Conservation (phyloP, 1,284 basidiomycete genomes). For the Acaromyces ingoldii region DNA sequence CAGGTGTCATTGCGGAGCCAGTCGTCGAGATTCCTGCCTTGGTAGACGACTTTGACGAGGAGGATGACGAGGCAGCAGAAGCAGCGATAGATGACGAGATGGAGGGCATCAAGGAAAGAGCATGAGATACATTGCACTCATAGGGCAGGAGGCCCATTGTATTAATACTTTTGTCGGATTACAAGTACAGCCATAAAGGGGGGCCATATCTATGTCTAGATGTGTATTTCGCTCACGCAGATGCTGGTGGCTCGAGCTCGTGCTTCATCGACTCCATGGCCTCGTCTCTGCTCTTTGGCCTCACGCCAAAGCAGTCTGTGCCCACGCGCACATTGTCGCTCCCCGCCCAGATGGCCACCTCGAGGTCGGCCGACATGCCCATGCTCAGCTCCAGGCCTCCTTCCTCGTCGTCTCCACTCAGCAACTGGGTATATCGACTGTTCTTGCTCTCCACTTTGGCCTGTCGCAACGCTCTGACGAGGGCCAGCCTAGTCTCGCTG, state of each 20-base stretch:
- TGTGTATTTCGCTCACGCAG: too few relatives aligned
- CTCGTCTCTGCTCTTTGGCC: constrained; percentile 39
- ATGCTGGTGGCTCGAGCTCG: constrained; percentile 25
- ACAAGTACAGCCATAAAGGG: too few relatives aligned
- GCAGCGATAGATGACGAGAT: too few relatives aligned
- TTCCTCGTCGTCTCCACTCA: constrained; percentile 40
- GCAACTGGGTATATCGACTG: constrained; percentile 17
- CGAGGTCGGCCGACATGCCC: constrained; percentile 97
- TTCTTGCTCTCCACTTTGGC: constrained; percentile 9
- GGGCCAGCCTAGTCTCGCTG: constrained; percentile 60
- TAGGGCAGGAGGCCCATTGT: too few relatives aligned
- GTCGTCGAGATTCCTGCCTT: too few relatives aligned
- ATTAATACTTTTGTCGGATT: too few relatives aligned
- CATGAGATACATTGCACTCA: too few relatives aligned
- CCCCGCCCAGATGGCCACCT: constrained; percentile 74
- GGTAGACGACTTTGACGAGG: too few relatives aligned
- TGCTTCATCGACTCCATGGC: constrained; percentile 37
- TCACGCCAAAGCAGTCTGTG: constrained; percentile 76
- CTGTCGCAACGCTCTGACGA: constrained; percentile 55
- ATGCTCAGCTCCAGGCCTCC: constrained; percentile 76
- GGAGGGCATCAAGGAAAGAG: too few relatives aligned
- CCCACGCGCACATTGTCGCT: constrained; percentile 87
- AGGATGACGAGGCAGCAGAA: too few relatives aligned
- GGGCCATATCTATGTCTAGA: too few relatives aligned
- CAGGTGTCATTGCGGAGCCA: too few relatives aligned